These are phyloP conservation scores for Oryza glumipatula DNA, from an alignment of 176 grass and related monocot genomes.

Conservation along the genomic window DNA sequence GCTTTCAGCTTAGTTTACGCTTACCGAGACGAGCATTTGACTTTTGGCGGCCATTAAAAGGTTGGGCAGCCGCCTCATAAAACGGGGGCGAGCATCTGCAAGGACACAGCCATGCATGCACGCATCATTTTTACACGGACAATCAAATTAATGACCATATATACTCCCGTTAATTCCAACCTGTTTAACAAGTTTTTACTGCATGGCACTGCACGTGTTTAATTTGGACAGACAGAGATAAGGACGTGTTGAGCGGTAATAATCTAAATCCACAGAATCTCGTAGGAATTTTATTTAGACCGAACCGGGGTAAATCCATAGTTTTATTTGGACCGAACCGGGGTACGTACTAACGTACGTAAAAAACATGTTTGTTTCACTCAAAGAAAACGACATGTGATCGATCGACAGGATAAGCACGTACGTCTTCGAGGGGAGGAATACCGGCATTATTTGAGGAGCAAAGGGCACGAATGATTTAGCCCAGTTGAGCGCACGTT, in stretches of 20 bases:
- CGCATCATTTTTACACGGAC: conserved; percentile 37
- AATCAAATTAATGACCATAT: conserved; percentile 21
- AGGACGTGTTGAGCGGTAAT: background rate
- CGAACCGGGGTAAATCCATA: background rate
- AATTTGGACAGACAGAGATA: background rate
- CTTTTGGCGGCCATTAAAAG: conserved; percentile 48
- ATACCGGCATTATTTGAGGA: conserved; percentile 4
- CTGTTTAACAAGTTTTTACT: background rate
- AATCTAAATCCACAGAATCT: background rate
- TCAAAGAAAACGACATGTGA: background rate
- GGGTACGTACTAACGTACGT: background rate
- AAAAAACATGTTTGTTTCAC: background rate
- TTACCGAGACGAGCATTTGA: conserved; percentile 54
- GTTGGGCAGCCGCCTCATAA: conserved; percentile 49
- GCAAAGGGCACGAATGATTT: conserved; percentile 44
- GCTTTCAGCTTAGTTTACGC: conserved; percentile 55
- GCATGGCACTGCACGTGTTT: background rate
- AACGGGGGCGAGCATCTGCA: conserved; percentile 47
- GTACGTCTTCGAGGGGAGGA: background rate
- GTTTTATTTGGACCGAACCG: background rate
- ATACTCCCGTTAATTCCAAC: background rate
- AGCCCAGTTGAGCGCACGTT: conserved; percentile 36
- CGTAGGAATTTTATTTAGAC: background rate
- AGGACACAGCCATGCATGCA: background rate
- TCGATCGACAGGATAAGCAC: background rate